Evolutionary conservation across 2,329 filamentous ascomycete species (phyloP).

Genomic region (Leptographium radiaticola): DNA sequence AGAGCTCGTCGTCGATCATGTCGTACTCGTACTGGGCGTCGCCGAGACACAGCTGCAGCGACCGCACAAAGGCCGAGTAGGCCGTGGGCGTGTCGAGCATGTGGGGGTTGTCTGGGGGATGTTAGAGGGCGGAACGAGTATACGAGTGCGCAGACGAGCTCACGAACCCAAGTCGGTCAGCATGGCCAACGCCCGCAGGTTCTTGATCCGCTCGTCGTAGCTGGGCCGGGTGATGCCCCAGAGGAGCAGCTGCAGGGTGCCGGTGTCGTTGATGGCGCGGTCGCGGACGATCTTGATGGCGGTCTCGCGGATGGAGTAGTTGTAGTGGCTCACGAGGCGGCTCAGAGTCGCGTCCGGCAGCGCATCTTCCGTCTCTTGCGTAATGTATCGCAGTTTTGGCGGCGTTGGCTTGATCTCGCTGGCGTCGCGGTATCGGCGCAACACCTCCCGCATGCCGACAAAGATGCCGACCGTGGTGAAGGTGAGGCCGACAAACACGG

Average conservation of each 20-base stretch:
- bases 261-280: slow-evolving; percentile 43
- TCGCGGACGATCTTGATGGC: slow-evolving; percentile 46
- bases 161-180: slow-evolving; percentile 38
- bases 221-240: slow-evolving; percentile 45
- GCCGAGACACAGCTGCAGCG: slow-evolving; percentile 40
- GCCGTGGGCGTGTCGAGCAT: slow-evolving; percentile 36
- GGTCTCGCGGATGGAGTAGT: slow-evolving; percentile 58
- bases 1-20: slow-evolving; percentile 39
- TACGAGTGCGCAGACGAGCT: too few species aligned
- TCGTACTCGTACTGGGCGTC: slow-evolving; percentile 38
- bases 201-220: slow-evolving; percentile 45
- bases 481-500: slow-evolving; percentile 38
- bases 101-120: slow-evolving; percentile 25
- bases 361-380: slow-evolving; percentile 62
- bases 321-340: slow-evolving; percentile 57
- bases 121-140: neutral
- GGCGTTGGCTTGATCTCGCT: slow-evolving; percentile 53
- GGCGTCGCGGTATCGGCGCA: slow-evolving; percentile 47
- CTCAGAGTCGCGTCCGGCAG: slow-evolving; percentile 53
- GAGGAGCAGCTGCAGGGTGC: slow-evolving; percentile 36
- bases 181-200: slow-evolving; percentile 41
- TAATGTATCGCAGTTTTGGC: slow-evolving; percentile 59
- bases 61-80: slow-evolving; percentile 46
- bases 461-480: slow-evolving; percentile 47
- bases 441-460: slow-evolving; percentile 41